These are phyloP conservation scores for Phyllosticta citribraziliensis DNA, from an alignment of 2,329 filamentous ascomycete species.

Conservation along the genomic window DNA sequence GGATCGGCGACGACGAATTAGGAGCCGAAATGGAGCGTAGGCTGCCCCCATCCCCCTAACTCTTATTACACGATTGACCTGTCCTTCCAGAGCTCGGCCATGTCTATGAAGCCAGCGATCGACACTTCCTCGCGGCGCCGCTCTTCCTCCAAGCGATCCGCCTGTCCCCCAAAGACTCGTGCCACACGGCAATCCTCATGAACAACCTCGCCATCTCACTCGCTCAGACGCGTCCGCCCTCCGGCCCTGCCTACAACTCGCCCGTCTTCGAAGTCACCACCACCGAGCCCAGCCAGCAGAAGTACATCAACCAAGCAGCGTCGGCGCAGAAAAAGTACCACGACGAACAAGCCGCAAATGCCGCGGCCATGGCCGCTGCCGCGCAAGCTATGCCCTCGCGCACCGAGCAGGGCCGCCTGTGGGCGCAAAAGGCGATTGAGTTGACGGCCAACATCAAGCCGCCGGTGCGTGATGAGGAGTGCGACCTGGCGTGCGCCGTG, in stretches of 20 bases:
- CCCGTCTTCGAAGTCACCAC: conserved; percentile 16
- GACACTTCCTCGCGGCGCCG: conserved; percentile 73
- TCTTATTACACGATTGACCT: conserved; percentile 11
- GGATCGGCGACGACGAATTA: conserved; percentile 61
- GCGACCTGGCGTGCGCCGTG: conserved; percentile 72
- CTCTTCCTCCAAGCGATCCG: conserved; percentile 78
- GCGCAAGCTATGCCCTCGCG: conserved; percentile 22
- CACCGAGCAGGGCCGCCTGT: conserved; percentile 56
- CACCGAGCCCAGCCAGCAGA: neutral
- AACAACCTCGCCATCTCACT: conserved; percentile 70
- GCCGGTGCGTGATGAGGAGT: conserved; percentile 63
- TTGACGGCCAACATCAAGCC: conserved; percentile 57
- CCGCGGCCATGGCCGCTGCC: conserved; percentile 14
- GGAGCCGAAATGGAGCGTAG: conserved; percentile 63
- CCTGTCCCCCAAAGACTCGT: conserved; percentile 53
- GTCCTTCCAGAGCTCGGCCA: conserved; percentile 50
- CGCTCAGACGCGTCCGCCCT: conserved; percentile 46
- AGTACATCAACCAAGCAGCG: neutral
- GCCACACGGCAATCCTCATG: conserved; percentile 77
- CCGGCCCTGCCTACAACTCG: conserved; percentile 18
- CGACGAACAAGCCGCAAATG: conserved; percentile 4
- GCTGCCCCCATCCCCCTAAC: conserved; percentile 12
- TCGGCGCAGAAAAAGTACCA: neutral
- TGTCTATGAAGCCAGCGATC: conserved; percentile 62
- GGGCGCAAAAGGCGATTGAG: conserved; percentile 67